Conservation (phyloP, 352 stramenopile species). For the Phytophthora citricola region DNA sequence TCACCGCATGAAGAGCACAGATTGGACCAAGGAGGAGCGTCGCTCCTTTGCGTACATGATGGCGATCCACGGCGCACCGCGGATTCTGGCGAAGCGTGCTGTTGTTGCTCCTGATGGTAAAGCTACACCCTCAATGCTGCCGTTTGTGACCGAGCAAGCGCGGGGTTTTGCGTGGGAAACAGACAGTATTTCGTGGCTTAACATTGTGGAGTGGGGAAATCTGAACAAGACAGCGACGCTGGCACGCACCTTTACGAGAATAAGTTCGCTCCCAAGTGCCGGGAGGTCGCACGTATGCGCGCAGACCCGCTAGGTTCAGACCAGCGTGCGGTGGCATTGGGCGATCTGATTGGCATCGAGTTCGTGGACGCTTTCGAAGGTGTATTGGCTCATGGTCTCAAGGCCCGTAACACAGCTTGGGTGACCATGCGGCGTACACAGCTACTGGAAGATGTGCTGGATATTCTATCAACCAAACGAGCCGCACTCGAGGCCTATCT, state of each 20-base stretch:
- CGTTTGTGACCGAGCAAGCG: slow-evolving; percentile 41
- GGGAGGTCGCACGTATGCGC: slow-evolving; percentile 81
- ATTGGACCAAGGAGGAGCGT: slow-evolving; percentile 90
- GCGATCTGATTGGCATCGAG: slow-evolving; percentile 84
- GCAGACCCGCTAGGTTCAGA: slow-evolving; percentile 80
- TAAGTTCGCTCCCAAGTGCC: slow-evolving; percentile 78
- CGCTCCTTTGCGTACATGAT: slow-evolving; percentile 84
- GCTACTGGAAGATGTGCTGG: slow-evolving; percentile 72
- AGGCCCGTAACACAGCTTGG: slow-evolving; percentile 87
- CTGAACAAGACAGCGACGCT: slow-evolving; percentile 82
- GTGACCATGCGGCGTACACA: slow-evolving; percentile 80
- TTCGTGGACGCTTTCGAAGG: slow-evolving; percentile 89
- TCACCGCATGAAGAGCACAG: slow-evolving; percentile 76
- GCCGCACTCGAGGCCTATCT: slow-evolving; percentile 55
- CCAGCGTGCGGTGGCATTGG: slow-evolving; percentile 73
- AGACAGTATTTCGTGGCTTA: slow-evolving; percentile 84
- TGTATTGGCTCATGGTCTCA: slow-evolving; percentile 82
- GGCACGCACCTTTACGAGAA: slow-evolving; percentile 67
- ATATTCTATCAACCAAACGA: slow-evolving; percentile 56
- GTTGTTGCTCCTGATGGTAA: slow-evolving; percentile 40
- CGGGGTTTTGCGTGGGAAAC: slow-evolving; percentile 77
- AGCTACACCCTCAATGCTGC: slow-evolving; percentile 32
- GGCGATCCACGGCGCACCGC: slow-evolving; percentile 72
- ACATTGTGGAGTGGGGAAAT: slow-evolving; percentile 83
- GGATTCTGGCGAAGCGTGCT: slow-evolving; percentile 74